Conservation (phyloP, 768 basidiomycete genomes). For the Kwoniella pini region DNA sequence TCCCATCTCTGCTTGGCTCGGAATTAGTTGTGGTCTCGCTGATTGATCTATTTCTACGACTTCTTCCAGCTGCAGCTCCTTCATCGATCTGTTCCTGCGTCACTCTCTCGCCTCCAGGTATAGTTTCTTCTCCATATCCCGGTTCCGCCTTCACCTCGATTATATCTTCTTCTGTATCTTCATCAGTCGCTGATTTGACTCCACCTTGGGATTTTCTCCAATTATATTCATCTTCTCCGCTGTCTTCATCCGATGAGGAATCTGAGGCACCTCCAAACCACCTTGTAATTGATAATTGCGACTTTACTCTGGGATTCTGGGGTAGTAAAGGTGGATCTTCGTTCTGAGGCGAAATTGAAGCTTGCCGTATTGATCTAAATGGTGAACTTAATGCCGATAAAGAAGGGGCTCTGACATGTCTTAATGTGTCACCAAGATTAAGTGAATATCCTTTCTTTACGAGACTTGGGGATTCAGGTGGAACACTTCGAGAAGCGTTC, state of each 20-base stretch:
- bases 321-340: not conserved
- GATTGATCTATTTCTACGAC: not conserved
- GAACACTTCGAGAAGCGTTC: not conserved
- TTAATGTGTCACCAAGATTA: slow-evolving; percentile 35
- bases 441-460: slow-evolving; percentile 9
- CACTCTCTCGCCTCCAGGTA: slow-evolving; percentile 35
- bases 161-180: slow-evolving; percentile 4
- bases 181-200: slow-evolving; percentile 5
- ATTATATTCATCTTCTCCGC: slow-evolving; percentile 8
- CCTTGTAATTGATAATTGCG: slow-evolving; percentile 22
- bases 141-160: slow-evolving; percentile 1
- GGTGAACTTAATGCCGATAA: slow-evolving; percentile 33
- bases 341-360: not conserved
- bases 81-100: slow-evolving; percentile 18
- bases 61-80: not conserved
- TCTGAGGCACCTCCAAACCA: slow-evolving; percentile 36
- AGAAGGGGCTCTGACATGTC: slow-evolving; percentile 35
- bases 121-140: slow-evolving; percentile 15
- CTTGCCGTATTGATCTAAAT: slow-evolving; percentile 26
- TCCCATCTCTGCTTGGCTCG: not conserved
- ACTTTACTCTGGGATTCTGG: slow-evolving; percentile 9
- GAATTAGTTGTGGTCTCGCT: not conserved
- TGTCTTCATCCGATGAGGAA: slow-evolving; percentile 19
- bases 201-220: not conserved
- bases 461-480: not conserved